Evolutionary conservation across 2,329 filamentous ascomycete species (phyloP).

Genomic region (Coleophoma crateriformis): DNA sequence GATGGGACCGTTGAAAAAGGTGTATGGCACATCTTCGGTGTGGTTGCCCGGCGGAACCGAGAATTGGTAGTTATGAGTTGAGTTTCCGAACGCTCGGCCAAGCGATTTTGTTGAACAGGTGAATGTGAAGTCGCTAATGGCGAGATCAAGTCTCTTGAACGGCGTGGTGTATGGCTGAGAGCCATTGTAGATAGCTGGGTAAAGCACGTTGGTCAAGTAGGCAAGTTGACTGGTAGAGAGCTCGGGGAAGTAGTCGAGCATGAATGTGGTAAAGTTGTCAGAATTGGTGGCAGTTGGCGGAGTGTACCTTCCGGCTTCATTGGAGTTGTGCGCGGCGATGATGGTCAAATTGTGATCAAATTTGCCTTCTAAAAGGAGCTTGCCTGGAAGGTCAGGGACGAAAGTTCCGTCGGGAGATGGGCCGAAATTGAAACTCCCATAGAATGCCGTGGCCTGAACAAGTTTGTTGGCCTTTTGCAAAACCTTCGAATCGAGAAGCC

Average conservation of each 20-base stretch:
- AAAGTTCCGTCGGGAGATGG: constrained; percentile 42
- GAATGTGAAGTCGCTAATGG: constrained; percentile 37
- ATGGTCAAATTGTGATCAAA: constrained; percentile 36
- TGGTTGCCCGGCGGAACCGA: constrained; percentile 43
- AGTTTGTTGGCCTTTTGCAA: constrained; percentile 12
- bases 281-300: constrained; percentile 17
- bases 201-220: neutral
- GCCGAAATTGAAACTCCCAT: constrained; percentile 34
- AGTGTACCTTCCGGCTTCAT: constrained; percentile 32
- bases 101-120: constrained; percentile 45
- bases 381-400: constrained; percentile 36
- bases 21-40: constrained; percentile 40
- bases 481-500: constrained; percentile 3
- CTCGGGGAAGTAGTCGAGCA: constrained; percentile 1
- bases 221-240: neutral
- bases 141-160: constrained; percentile 33
- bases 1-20: constrained; percentile 34
- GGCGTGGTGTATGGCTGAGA: constrained; percentile 21
- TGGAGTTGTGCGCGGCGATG: constrained; percentile 35
- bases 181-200: constrained; percentile 2
- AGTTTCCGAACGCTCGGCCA: constrained; percentile 34
- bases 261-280: neutral
- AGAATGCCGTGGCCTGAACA: constrained; percentile 24
- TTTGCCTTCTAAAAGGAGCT: constrained; percentile 33
- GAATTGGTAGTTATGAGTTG: constrained; percentile 45